A percentile compares a stretch with the other conserved stretches of the same genome.
phyloP scores from a whole-genome alignment of 2,329 filamentous ascomycete genomes.

The Colletotrichum chlorophyti region DNA sequence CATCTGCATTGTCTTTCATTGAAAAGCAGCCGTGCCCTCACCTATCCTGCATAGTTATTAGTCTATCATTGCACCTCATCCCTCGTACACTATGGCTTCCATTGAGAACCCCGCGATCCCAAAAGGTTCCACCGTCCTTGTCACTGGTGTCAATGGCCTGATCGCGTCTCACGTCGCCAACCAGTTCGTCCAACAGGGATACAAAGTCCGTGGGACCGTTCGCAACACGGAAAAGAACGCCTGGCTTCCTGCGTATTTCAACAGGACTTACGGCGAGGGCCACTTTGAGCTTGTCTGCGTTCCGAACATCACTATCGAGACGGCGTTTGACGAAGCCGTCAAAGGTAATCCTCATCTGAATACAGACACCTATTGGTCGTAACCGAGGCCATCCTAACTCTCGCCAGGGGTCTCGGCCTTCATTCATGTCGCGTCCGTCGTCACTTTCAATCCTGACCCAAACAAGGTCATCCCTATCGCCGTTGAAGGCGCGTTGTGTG shows the following conservation, averaged over 20 bases:
- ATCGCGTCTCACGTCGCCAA: slow-evolving; percentile 48
- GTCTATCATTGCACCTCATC: neutral
- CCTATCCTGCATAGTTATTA: too few species aligned
- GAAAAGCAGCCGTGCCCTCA: too few species aligned
- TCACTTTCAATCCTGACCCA: slow-evolving; percentile 43
- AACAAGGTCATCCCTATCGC: slow-evolving; percentile 45
- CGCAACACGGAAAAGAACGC: slow-evolving; percentile 40
- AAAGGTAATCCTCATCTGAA: slow-evolving; percentile 36
- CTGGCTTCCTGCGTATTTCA: slow-evolving; percentile 39
- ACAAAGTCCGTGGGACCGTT: slow-evolving; percentile 51
- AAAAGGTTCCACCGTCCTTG: slow-evolving; percentile 42
- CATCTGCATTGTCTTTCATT: too few species aligned
- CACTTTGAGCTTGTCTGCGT: slow-evolving; percentile 43
- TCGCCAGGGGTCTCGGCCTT: slow-evolving; percentile 35
- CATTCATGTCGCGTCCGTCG: slow-evolving; percentile 45
- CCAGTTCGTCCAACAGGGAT: slow-evolving; percentile 46
- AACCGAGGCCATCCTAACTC: neutral
- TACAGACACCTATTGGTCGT: rapidly evolving
- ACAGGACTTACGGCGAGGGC: slow-evolving; percentile 40
- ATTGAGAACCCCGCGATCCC: slow-evolving; percentile 29
- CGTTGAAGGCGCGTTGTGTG: slow-evolving; percentile 35
- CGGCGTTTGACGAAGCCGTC: slow-evolving; percentile 36
- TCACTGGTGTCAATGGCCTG: slow-evolving; percentile 50
- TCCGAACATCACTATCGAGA: slow-evolving; percentile 38
- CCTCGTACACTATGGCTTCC: neutral